Evolutionary conservation across 2,329 filamentous ascomycete species (phyloP).

Genomic region (Zarea fungicola): DNA sequence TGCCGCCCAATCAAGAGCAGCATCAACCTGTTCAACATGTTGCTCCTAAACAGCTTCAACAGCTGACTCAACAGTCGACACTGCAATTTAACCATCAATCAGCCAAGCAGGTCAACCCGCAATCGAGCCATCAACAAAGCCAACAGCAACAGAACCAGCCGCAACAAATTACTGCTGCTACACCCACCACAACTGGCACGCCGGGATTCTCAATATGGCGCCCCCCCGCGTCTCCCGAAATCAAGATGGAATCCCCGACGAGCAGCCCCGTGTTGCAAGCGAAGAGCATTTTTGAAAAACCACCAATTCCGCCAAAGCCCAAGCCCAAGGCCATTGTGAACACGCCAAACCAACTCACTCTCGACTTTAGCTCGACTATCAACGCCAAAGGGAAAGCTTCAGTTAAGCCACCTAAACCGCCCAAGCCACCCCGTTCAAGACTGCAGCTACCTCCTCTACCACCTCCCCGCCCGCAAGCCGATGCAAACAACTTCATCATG

Average conservation of each 20-base stretch:
- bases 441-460: conserved; percentile 20
- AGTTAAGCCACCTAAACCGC: conserved; percentile 25
- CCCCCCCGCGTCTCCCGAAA: not conserved
- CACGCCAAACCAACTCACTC: conserved; percentile 29
- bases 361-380: conserved; percentile 29
- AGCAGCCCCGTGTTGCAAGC: conserved; percentile 1
- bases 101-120: too few relatives aligned
- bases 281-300: conserved; percentile 29
- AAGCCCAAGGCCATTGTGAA: conserved; percentile 34
- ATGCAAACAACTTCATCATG: not conserved
- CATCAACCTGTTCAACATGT: conserved; percentile 13
- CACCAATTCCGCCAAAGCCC: conserved; percentile 34
- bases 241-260: conserved; percentile 8
- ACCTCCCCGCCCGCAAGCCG: not conserved
- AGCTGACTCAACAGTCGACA: not conserved
- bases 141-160: not conserved
- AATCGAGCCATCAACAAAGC: too few relatives aligned
- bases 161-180: not conserved
- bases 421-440: conserved; percentile 13
- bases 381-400: conserved; percentile 31
- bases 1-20: not conserved
- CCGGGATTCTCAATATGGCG: conserved; percentile 13
- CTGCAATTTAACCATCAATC: not conserved
- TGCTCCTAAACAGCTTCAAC: not conserved
- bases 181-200: not conserved